Evolutionary conservation across 495 filamentous ascomycete genomes (phyloP).

Genomic region (Stereocaulon alpinum): DNA sequence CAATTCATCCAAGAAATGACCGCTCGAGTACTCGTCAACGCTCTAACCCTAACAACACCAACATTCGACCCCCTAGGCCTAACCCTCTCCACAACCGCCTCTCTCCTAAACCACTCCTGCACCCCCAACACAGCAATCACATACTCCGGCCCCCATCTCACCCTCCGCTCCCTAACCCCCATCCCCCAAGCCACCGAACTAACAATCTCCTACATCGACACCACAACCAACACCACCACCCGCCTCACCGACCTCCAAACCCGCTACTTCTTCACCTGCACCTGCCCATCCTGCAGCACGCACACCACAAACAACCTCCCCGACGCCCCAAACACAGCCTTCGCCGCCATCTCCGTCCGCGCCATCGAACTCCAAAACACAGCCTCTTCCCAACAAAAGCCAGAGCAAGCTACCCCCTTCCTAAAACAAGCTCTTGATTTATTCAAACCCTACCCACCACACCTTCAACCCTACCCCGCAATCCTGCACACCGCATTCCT

Average conservation of each 20-base stretch:
- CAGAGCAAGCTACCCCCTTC: conserved; percentile 22
- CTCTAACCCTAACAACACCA: conserved; percentile 49
- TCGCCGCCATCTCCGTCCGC: conserved; percentile 15
- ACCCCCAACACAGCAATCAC: conserved; percentile 54
- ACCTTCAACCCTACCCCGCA: conserved; percentile 33
- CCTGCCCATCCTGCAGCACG: conserved; percentile 43
- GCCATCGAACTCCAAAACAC: conserved; percentile 18
- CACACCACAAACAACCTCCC: conserved; percentile 25
- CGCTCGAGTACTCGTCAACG: conserved; percentile 41
- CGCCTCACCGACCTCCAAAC: conserved; percentile 43
- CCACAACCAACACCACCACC: conserved; percentile 37
- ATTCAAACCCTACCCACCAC: conserved; percentile 27
- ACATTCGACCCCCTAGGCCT: conserved; percentile 52
- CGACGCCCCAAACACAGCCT: conserved; percentile 5
- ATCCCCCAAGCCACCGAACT: conserved; percentile 51
- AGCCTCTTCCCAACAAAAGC: conserved; percentile 25
- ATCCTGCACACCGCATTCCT: conserved; percentile 33
- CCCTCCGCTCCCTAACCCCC: conserved; percentile 34
- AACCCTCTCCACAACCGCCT: conserved; percentile 42
- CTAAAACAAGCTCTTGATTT: conserved; percentile 26
- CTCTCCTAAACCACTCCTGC: conserved; percentile 62
- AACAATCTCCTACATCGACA: conserved; percentile 59
- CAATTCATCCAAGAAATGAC: conserved; percentile 49
- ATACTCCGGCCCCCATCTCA: conserved; percentile 45
- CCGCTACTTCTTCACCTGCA: conserved; percentile 57